These are phyloP conservation scores for Keithomyces neogunnii DNA, from an alignment of 2,329 filamentous ascomycete genomes.

Conservation along the genomic window DNA sequence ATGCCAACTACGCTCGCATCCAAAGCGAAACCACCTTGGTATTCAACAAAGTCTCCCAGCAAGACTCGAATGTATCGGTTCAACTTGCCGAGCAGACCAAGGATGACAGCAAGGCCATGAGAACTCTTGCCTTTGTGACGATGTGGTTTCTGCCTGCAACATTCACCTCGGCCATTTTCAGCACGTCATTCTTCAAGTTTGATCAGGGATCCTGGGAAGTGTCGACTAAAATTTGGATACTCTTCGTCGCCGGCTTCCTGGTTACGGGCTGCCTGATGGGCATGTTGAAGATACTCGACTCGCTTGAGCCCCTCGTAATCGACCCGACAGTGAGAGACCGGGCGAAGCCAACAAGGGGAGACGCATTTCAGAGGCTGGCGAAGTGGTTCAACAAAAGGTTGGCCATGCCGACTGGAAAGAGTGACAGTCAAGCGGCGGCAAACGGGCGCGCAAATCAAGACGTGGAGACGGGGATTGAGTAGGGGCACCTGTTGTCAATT, in stretches of 20 bases:
- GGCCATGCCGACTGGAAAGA: too few relatives aligned
- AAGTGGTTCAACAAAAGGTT: too few relatives aligned
- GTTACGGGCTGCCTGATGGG: conserved; percentile 14
- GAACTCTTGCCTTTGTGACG: conserved; percentile 39
- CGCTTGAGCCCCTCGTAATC: neutral
- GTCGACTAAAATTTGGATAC: conserved; percentile 26
- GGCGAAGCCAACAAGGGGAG: too few relatives aligned
- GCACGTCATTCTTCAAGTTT: conserved; percentile 34
- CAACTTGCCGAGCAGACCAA: conserved; percentile 30
- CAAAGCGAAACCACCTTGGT: conserved; percentile 46
- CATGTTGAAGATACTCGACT: neutral
- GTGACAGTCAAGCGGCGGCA: too few relatives aligned
- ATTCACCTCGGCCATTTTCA: conserved; percentile 40
- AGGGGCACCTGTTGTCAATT: too few relatives aligned
- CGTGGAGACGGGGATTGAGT: too few relatives aligned
- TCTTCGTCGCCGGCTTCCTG: conserved; percentile 23
- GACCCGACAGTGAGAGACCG: neutral
- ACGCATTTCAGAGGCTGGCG: too few relatives aligned
- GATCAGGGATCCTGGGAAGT: conserved; percentile 18
- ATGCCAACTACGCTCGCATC: conserved; percentile 35
- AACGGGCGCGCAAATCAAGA: too few relatives aligned
- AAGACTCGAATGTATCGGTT: conserved; percentile 29
- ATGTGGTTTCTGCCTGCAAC: conserved; percentile 42
- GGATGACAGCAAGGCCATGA: conserved; percentile 42
- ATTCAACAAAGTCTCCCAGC: conserved; percentile 34